Percentiles rank a stretch among this genome's conserved stretches.
Evolutionary conservation across 1,284 basidiomycete species (phyloP).

Genomic region (Mycosarcoma mackinlayi): DNA sequence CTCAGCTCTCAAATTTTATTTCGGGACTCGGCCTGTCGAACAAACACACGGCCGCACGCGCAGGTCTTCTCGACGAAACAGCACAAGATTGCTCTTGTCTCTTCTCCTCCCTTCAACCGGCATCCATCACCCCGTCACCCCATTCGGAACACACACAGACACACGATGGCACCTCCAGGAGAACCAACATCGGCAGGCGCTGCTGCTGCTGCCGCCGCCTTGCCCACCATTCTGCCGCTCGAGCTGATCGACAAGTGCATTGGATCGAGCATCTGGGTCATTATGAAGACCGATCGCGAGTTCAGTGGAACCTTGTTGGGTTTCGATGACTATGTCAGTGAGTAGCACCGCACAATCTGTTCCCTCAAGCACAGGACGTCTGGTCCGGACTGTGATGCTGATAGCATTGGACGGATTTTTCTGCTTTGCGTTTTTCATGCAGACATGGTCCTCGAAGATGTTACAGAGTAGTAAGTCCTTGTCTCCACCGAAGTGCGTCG

Average conservation of each 20-base stretch:
- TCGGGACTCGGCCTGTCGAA: conserved; percentile 16
- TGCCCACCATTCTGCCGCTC: conserved; percentile 62
- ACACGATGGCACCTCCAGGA: conserved; percentile 42
- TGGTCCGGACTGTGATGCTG: too few relatives aligned
- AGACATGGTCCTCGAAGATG: conserved; percentile 99
- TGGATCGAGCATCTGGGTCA: conserved; percentile 68
- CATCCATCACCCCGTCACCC: too few relatives aligned
- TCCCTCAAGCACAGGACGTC: background rate
- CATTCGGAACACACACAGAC: background rate
- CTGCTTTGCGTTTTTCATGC: background rate
- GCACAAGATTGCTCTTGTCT: too few relatives aligned
- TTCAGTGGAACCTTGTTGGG: conserved; percentile 89
- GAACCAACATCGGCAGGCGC: conserved; percentile 40
- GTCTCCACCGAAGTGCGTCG: too few relatives aligned
- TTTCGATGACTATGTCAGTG: conserved; percentile 99
- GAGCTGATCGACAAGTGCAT: conserved; percentile 69
- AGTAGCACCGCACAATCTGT: conserved; percentile 74
- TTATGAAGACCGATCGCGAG: conserved; percentile 68
- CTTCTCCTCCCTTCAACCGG: too few relatives aligned
- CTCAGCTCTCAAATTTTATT: background rate
- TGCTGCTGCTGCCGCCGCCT: conserved; percentile 40
- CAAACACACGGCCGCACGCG: background rate
- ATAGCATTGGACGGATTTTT: too few relatives aligned
- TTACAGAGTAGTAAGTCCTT: conserved; percentile 86
- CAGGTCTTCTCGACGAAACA: background rate